Base-by-base conservation (phyloP, 2,329 filamentous ascomycete genomes). In the Neurospora sp. region DNA sequence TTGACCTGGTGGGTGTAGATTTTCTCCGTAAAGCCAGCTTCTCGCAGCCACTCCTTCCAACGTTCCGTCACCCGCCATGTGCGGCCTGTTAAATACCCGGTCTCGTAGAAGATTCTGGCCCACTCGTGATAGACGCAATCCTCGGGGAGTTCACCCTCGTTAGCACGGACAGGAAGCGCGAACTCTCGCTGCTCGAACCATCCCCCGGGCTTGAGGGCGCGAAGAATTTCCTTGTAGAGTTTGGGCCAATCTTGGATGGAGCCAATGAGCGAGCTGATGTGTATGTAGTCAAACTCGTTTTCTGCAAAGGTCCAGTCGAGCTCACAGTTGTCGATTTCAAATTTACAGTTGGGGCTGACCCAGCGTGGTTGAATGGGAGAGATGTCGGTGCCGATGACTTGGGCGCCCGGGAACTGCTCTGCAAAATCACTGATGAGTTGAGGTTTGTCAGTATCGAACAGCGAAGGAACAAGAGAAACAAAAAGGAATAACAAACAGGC, bases 301-400 rank as follows among this genome's bases (percentile, higher is more conserved):
- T 15, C 41, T 19, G 28, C 43, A 36, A 40, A 68, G 43, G 67
- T 66, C 67, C 67, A 68, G 4, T 40, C 38, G 28, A 39, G 43
- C n/a, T 46, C 62, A n/a, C 43, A 38, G 68, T 69, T 65, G 23
- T 69, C 68, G 28, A 69, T 69, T 52, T 66, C 67, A 15, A 87
- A 87, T 23, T 80, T 80, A 36, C 76, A 57, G 37, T 90, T 90
- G 43, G 82, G 81, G 3, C 87, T 86, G 1, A 88, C 82, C 79
- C 84, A 85, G 37, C 77, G 79, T 0, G 86, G 85, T 72, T 88
- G 86, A 10, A 87, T 86, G 0, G 86, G 85, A 5, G 85, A 87
- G 23, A 88, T 79, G 74, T 88, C 86, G 10, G 84, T 86, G 19
- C 86, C 86, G 67, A 82, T 82, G n/a, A 77, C 86, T 79, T 75